Conservation (phyloP, 495 filamentous ascomycete genomes). For the Wilcoxina mikolae region DNA sequence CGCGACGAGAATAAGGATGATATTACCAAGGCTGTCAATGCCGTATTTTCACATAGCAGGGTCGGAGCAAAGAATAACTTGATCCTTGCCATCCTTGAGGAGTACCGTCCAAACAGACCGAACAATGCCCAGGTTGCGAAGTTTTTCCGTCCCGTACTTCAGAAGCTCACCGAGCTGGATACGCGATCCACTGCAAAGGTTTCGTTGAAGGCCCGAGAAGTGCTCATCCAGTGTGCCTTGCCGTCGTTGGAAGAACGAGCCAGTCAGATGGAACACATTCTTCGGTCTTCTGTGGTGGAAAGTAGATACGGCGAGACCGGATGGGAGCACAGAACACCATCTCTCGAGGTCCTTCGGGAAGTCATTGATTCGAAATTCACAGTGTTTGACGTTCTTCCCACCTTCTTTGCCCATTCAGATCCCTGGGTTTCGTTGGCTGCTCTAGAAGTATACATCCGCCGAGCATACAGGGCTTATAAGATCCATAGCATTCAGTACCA, state of each 20-base stretch:
- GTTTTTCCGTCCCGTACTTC: slow-evolving; percentile 67
- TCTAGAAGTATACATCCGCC: slow-evolving; percentile 88
- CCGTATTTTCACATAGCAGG: slow-evolving; percentile 82
- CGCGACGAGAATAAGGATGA: slow-evolving; percentile 94
- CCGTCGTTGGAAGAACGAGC: slow-evolving; percentile 90
- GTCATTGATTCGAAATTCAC: slow-evolving; percentile 97
- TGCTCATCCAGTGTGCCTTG: slow-evolving; percentile 90
- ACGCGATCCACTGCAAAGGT: slow-evolving; percentile 85
- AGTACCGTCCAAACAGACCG: slow-evolving; percentile 90
- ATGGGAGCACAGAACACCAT: slow-evolving; percentile 90
- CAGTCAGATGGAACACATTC: slow-evolving; percentile 95
- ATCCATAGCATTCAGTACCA: slow-evolving; percentile 80
- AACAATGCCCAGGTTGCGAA: slow-evolving; percentile 74
- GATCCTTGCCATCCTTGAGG: slow-evolving; percentile 76
- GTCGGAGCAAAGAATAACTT: slow-evolving; percentile 90
- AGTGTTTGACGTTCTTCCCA: slow-evolving; percentile 86
- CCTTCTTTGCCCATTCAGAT: slow-evolving; percentile 87
- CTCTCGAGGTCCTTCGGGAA: slow-evolving; percentile 75
- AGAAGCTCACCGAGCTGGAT: slow-evolving; percentile 82
- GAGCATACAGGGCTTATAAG: slow-evolving; percentile 89
- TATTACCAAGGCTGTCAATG: slow-evolving; percentile 63
- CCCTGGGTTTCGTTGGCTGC: slow-evolving; percentile 90
- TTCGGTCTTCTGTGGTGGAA: slow-evolving; percentile 91
- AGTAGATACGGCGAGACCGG: slow-evolving; percentile 93
- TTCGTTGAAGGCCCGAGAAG: slow-evolving; percentile 86